Evolutionary conservation across 2,329 filamentous ascomycete genomes (phyloP), one percentile per base, ranked within the genome.

Genomic region (Beauveria varroae): DNA sequence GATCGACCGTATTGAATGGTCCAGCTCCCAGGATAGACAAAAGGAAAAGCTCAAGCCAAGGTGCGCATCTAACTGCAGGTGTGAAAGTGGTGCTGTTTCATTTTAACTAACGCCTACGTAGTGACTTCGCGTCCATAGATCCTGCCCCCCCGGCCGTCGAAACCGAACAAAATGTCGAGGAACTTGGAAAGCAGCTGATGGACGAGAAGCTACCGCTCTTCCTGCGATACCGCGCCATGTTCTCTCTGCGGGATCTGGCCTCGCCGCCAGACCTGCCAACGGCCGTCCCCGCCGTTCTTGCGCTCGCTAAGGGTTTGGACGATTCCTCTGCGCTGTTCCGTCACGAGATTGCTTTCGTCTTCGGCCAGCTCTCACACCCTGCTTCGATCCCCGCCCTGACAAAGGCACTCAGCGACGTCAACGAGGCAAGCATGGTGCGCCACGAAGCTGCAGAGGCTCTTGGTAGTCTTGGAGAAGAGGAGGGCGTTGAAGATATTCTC

Each of bases 311-410:
- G 71, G 95, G 95, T 18, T 87, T 99, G 68, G 80, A 81, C 37
- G 95, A 99, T 73, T 81, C 86, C 20, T 97, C 93, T 54, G 93
- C 93, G 5, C 85, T 99, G 8, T 98, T 99, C 82, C 88, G 95
- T 67, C 95, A 99, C 77, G 95, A 99, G 73, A 92, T 99, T 66
- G 95, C 95, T 16, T 99, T 99, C 73, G 95, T 99, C 16, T 99
- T 99, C 68, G 95, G 95, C 60, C 95, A 99, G 75, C 81, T 99
- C 57, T 92, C 90, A 60, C 95, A 99, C 71, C 95, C 95, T 1
- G 93, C 93, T n/a, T 96, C 92, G 1, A 97, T 99, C 67, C 93
- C 95, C 4, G 91, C 91, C 63, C 83, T 99, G 62, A 88, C 89
- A 18, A 85, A 84, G 57, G 86, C 90, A 1, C 80, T 99, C 63